Evolutionary conservation across 1,284 basidiomycete species (phyloP), one percentile per base, ranked within the genome.

Genomic region (Inonotus obliquus): DNA sequence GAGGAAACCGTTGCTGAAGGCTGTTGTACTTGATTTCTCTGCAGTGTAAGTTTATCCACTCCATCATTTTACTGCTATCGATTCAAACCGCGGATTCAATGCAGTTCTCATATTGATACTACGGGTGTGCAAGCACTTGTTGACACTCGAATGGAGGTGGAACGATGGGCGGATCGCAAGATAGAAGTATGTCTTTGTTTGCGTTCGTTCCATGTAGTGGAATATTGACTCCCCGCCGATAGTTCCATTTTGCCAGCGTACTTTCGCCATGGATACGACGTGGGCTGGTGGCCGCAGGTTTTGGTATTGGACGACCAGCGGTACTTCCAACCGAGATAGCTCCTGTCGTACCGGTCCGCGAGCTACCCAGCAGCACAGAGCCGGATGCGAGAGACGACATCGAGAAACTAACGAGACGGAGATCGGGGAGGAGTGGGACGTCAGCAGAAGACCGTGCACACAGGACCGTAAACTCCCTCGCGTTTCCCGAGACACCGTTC

Each of bases 181-280:
- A 86, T 97, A 37, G 89, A 94, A 74, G 91, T 92, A 54, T 68
- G 73, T 68, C 23, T 21, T 44, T 54, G 47, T 45, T 32, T 60
- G 2, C 13, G 4, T 57, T 35, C 41, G 60, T 2, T 23, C 21
- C 29, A 27, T 3, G 52, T 52, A 37, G 56, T 35, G 2, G 14
- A 35, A 2, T 27, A 19, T 23, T 29, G 21, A 57, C 25, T 4
- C 25, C 29, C 14, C 62, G 14, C 60, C 57, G 53, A 60, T 61
- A 91, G 81, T 95, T 94, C 79, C 92, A 96, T 76, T 96, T 96
- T 72, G 88, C 91, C 9, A 85, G 86, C 27, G 83, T 98, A 59
- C 82, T 96, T 59, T 96, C 93, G 0, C 94, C 95, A 0, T 98
- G 96, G 96, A 94, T 96, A 61, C 86, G 91, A 62, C 88, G 94